These are phyloP conservation scores for Oropetium thomaeum DNA, from an alignment of 176 grass and related monocot genomes.

Conservation along the genomic window DNA sequence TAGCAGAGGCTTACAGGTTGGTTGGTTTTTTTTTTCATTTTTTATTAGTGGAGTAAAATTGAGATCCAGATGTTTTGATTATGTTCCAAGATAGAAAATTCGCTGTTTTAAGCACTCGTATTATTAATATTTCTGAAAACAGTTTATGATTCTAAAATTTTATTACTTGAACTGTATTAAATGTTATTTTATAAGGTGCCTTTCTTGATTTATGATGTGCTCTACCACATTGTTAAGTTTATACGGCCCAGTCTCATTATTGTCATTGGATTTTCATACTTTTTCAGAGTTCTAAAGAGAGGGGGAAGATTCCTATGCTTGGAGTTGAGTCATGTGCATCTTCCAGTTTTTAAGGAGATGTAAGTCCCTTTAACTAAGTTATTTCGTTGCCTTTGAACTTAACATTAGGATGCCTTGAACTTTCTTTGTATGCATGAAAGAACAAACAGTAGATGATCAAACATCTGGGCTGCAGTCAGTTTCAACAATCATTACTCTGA, in stretches of 20 bases:
- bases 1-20: constrained; percentile 82
- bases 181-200: background rate
- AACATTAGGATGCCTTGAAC: background rate
- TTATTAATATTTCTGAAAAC: background rate
- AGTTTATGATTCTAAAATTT: background rate
- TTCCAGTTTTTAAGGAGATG: constrained; percentile 77
- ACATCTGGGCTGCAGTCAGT: background rate
- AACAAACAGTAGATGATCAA: background rate
- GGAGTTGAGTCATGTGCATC: constrained; percentile 89
- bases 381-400: background rate
- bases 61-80: constrained; percentile 1
- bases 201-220: background rate
- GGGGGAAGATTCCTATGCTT: constrained; percentile 89
- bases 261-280: constrained; percentile 29
- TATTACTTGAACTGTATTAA: background rate
- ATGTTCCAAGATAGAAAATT: background rate
- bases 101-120: background rate
- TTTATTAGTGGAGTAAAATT: background rate
- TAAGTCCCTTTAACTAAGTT: constrained; percentile 36
- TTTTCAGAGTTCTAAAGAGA: constrained; percentile 77
- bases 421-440: background rate
- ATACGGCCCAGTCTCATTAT: constrained; percentile 1
- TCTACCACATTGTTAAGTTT: background rate
- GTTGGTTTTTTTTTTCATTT: background rate
- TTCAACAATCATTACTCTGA: background rate